Conservation (phyloP, 1,284 basidiomycete genomes). For the Cryptococcus sp. region DNA sequence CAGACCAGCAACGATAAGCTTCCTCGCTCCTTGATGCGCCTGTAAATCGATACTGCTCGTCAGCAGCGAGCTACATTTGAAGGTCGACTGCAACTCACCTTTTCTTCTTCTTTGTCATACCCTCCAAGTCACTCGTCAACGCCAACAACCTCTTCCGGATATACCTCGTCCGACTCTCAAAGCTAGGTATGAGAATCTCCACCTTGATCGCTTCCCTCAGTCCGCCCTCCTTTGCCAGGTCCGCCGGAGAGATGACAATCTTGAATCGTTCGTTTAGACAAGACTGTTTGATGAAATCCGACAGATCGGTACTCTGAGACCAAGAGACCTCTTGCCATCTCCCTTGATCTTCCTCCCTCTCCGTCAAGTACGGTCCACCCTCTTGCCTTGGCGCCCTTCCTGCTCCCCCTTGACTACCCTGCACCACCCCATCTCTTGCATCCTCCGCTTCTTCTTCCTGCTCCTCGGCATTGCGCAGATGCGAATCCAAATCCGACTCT, state of each 20-base stretch:
- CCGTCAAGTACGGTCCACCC: conserved; percentile 27
- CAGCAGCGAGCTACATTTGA: conserved; percentile 21
- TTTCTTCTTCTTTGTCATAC: conserved; percentile 49
- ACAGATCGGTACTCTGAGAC: conserved; percentile 62
- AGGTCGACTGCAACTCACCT: conserved; percentile 15
- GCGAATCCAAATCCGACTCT: conserved; percentile 41
- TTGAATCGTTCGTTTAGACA: conserved; percentile 56
- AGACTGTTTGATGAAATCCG: conserved; percentile 61
- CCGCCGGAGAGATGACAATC: conserved; percentile 49
- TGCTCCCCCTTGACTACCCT: neutral
- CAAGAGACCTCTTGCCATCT: conserved; percentile 49
- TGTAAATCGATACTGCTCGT: conserved; percentile 52
- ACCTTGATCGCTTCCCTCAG: conserved; percentile 37
- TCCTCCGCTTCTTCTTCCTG: conserved; percentile 1
- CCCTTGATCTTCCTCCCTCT: conserved; percentile 31
- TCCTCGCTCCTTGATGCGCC: conserved; percentile 55
- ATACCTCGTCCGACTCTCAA: conserved; percentile 59
- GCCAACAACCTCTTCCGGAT: conserved; percentile 52
- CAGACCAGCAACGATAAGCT: conserved; percentile 58
- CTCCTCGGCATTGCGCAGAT: conserved; percentile 29
- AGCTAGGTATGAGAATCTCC: conserved; percentile 58
- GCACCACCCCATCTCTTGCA: too few relatives aligned
- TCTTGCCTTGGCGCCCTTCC: conserved; percentile 15
- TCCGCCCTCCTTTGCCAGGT: neutral
- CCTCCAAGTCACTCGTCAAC: conserved; percentile 54